Percentiles rank a stretch among this genome's conserved stretches.
Evolutionary conservation across 106 monocot species (phyloP).

Genomic region (Chionographis japonica): DNA sequence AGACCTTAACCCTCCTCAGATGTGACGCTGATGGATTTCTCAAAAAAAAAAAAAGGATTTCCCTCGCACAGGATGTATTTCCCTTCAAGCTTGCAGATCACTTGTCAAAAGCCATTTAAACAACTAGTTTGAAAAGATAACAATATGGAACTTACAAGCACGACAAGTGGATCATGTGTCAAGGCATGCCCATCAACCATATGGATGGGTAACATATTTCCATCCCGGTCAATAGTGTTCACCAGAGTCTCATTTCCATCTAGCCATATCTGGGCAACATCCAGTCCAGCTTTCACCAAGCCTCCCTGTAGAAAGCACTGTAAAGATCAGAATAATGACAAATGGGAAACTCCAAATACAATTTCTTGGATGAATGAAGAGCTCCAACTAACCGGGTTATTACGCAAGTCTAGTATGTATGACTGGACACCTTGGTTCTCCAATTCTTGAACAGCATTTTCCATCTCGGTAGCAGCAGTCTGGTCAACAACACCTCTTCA

Average conservation of each 20-base stretch:
- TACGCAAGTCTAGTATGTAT: conserved; percentile 91
- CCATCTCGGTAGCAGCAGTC: conserved; percentile 96
- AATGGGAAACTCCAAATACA: background rate
- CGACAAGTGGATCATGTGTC: conserved; percentile 93
- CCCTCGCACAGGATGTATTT: background rate
- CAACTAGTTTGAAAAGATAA: background rate
- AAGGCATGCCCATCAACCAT: conserved; percentile 80
- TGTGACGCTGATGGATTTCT: too few species aligned
- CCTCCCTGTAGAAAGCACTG: conserved; percentile 55
- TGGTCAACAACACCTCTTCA: conserved; percentile 15
- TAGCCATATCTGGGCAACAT: conserved; percentile 97
- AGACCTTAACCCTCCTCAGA: too few species aligned
- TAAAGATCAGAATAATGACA: conserved; percentile 4
- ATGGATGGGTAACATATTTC: conserved; percentile 79
- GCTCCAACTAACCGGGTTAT: conserved; percentile 71
- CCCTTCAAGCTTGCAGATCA: background rate
- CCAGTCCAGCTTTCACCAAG: conserved; percentile 89
- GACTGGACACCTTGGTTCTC: conserved; percentile 86
- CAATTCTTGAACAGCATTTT: conserved; percentile 67
- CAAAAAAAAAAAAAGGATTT: too few species aligned
- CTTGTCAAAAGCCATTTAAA: background rate
- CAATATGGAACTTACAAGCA: conserved; percentile 64
- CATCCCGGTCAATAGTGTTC: conserved; percentile 90
- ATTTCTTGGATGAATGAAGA: background rate
- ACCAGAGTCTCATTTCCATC: conserved; percentile 91